Conservation (phyloP, 495 filamentous ascomycete species). For the Penicillium arizonense region DNA sequence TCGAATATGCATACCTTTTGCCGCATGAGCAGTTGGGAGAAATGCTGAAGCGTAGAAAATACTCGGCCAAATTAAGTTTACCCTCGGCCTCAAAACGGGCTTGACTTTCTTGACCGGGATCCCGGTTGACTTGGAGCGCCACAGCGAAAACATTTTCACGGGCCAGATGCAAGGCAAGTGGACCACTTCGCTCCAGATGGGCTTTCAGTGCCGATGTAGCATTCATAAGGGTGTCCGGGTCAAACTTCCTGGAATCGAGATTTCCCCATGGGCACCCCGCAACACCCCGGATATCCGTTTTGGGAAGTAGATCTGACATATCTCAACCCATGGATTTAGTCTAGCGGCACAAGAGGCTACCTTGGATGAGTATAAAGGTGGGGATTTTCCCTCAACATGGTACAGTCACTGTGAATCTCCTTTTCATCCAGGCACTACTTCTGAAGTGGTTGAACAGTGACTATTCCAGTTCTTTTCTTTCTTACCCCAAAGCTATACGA, state of each 20-base stretch:
- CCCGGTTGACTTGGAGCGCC: background rate
- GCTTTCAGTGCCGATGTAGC: background rate
- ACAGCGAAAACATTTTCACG: background rate
- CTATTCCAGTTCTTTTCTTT: background rate
- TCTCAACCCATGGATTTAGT: background rate
- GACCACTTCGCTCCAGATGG: background rate
- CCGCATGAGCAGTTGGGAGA: too few relatives aligned
- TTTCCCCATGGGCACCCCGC: constrained; percentile 4
- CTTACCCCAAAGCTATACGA: too few relatives aligned
- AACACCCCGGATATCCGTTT: constrained; percentile 3
- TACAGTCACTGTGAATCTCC: background rate
- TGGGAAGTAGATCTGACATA: constrained; percentile 11
- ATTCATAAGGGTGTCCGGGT: background rate
- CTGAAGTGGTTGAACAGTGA: too few relatives aligned
- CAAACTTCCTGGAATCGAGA: background rate
- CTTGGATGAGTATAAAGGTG: constrained; percentile 1
- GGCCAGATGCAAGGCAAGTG: background rate
- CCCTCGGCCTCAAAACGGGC: background rate
- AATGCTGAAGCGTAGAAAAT: background rate
- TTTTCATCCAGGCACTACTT: too few relatives aligned
- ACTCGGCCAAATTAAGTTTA: background rate
- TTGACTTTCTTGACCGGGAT: background rate
- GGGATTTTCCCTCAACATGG: background rate
- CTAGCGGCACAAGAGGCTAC: too few relatives aligned
- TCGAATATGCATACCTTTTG: too few relatives aligned